Evolutionary conservation across 352 stramenopile species (phyloP).

Genomic region (Pythium plurisporium): DNA sequence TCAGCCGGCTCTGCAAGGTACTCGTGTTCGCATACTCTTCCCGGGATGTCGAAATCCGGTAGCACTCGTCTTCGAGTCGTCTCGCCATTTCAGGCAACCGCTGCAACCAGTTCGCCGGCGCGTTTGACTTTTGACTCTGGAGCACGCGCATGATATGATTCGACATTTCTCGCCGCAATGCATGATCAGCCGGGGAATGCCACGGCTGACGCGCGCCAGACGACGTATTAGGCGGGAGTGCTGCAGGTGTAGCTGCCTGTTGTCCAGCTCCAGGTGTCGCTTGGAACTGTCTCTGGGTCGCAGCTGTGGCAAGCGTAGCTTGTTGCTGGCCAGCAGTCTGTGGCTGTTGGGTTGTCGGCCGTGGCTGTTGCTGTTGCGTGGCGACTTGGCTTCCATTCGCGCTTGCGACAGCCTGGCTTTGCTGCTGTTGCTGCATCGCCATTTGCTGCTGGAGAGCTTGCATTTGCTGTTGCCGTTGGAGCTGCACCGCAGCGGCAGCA

Average conservation of each 20-base stretch:
- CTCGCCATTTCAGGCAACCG: conserved; percentile 98
- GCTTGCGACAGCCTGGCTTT: not conserved
- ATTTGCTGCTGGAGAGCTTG: conserved; percentile 31
- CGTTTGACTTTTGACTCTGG: conserved; percentile 93
- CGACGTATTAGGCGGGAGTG: not conserved
- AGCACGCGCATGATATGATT: conserved; percentile 94
- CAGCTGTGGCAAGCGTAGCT: not conserved
- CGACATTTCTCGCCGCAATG: conserved; percentile 78
- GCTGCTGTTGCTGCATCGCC: conserved; percentile 14
- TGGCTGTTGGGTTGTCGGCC: conserved; percentile 5
- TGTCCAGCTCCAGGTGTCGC: not conserved
- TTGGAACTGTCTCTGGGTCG: conserved; percentile 7
- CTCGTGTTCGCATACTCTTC: conserved; percentile 95
- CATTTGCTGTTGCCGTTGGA: conserved; percentile 28
- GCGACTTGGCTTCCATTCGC: conserved; percentile 2
- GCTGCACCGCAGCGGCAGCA: conserved; percentile 11
- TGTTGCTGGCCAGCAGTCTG: not conserved
- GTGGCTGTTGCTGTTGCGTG: conserved; percentile 2
- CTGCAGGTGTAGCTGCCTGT: not conserved
- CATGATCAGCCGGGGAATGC: conserved; percentile 69
- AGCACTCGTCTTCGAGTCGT: conserved; percentile 96
- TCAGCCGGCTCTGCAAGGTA: conserved; percentile 94
- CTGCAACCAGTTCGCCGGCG: conserved; percentile 94
- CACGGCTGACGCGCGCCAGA: conserved; percentile 39
- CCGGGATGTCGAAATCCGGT: conserved; percentile 80